Evolutionary conservation across 257 asterid species (phyloP).

Genomic region (Ophiorrhiza pumila): DNA sequence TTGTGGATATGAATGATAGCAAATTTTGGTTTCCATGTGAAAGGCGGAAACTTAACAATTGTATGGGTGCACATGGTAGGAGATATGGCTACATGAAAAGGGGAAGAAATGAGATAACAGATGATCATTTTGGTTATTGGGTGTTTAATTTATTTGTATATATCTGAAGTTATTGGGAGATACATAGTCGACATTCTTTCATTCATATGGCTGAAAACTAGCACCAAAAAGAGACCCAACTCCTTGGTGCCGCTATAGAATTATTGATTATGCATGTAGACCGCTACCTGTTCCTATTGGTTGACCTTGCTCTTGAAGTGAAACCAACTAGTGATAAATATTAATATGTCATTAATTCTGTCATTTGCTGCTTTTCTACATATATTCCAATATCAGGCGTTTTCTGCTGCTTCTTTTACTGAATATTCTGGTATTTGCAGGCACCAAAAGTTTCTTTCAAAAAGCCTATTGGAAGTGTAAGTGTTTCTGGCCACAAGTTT

Average conservation of each 20-base stretch:
- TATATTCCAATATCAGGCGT: not conserved
- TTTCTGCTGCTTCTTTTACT: not conserved
- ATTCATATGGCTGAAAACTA: not conserved
- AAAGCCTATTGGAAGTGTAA: conserved; percentile 93
- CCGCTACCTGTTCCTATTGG: not conserved
- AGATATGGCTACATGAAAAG: not conserved
- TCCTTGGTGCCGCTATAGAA: not conserved
- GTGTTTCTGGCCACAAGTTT: conserved; percentile 96
- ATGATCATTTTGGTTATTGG: not conserved
- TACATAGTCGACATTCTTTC: not conserved
- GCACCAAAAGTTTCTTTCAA: conserved; percentile 90
- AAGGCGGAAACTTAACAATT: not conserved
- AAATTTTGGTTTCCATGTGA: not conserved
- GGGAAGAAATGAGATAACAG: not conserved
- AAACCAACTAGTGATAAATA: not conserved
- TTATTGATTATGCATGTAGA: not conserved
- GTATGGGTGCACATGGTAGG: not conserved
- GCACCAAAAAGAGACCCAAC: not conserved
- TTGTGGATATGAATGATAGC: not conserved
- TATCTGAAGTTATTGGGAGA: not conserved
- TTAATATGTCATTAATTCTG: not conserved
- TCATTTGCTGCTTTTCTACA: not conserved
- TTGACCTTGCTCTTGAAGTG: not conserved
- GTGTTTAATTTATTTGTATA: not conserved
- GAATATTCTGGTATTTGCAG: conserved; percentile 33